A percentile compares a stretch with the other conserved stretches of the same genome.
Evolutionary conservation across 164 flowering plant genomes (phyloP).

Genomic region (Tetracentron sinense): DNA sequence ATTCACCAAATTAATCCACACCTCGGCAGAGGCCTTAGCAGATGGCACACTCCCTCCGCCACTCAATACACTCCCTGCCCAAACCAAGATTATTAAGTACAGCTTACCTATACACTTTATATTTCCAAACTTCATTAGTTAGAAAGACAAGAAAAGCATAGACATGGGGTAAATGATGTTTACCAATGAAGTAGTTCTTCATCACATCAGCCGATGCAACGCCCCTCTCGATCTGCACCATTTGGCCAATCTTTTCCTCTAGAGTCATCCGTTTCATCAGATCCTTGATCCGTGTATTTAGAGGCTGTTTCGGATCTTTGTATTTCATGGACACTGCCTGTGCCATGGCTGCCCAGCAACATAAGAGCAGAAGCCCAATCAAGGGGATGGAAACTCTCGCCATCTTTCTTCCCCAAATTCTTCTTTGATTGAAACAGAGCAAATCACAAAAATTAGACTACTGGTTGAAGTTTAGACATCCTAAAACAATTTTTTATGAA

Average conservation of each 20-base stretch:
- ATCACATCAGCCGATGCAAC: slow-evolving; percentile 2
- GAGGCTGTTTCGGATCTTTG: slow-evolving; percentile 9
- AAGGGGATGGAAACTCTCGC: slow-evolving; percentile 14
- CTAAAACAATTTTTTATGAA: too few species aligned
- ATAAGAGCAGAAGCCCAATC: slow-evolving; percentile 20
- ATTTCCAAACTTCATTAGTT: background rate
- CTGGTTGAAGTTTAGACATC: too few species aligned
- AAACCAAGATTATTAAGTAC: background rate
- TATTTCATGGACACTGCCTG: slow-evolving; percentile 8
- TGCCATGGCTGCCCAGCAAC: slow-evolving; percentile 8
- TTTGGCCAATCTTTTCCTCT: slow-evolving; percentile 7
- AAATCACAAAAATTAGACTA: too few species aligned
- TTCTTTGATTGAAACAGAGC: background rate
- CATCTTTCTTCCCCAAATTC: slow-evolving; percentile 1
- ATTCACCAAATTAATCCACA: slow-evolving; percentile 16
- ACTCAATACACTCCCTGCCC: slow-evolving; percentile 14
- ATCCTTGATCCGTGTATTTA: background rate
- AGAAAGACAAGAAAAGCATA: background rate
- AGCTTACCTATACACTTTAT: background rate
- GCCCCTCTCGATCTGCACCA: slow-evolving; percentile 1
- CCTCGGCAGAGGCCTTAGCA: slow-evolving; percentile 4
- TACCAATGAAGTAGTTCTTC: slow-evolving; percentile 13
- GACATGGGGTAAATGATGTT: background rate
- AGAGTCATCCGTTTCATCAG: slow-evolving; percentile 8
- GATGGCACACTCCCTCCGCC: slow-evolving; percentile 20